Conservation (phyloP, 31 red algal species). For the Endocladia muricata region DNA sequence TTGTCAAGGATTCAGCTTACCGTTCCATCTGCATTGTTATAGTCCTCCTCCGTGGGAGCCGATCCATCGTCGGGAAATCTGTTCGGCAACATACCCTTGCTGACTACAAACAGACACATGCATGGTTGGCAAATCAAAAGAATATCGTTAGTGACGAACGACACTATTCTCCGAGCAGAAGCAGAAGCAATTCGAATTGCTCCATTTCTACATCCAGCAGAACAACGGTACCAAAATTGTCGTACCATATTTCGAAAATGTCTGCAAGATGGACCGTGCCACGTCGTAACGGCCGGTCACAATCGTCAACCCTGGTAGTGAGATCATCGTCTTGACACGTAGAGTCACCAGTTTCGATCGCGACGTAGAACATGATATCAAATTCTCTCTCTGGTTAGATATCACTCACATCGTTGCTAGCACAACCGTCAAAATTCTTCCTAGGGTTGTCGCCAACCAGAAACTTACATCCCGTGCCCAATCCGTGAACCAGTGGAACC, state of each 20-base stretch:
- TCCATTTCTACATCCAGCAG: neutral
- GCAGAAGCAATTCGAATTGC: too few species aligned
- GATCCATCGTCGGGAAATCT: constrained; percentile 68
- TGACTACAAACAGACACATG: constrained; percentile 27
- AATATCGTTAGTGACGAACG: too few species aligned
- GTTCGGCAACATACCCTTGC: constrained; percentile 66
- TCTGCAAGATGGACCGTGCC: constrained; percentile 48
- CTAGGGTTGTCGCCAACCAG: constrained; percentile 30
- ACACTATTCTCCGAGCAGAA: too few species aligned
- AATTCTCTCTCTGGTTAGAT: too few species aligned
- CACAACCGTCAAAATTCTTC: constrained; percentile 41
- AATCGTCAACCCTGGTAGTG: constrained; percentile 56
- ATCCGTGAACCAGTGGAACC: constrained; percentile 65
- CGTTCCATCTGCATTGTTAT: constrained; percentile 66
- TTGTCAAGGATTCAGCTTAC: constrained; percentile 16
- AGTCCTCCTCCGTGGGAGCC: constrained; percentile 59
- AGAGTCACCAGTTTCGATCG: too few species aligned
- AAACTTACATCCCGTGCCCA: constrained; percentile 62
- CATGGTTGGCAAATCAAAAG: too few species aligned
- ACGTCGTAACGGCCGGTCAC: constrained; percentile 57
- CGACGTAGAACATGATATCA: too few species aligned
- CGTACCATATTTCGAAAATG: constrained; percentile 60
- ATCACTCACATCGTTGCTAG: too few species aligned
- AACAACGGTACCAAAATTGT: neutral
- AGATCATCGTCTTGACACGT: constrained; percentile 50